phyloP scores from a whole-genome alignment of 192 early-diverging fungal genomes.

The Ambispora gerdemannii region DNA sequence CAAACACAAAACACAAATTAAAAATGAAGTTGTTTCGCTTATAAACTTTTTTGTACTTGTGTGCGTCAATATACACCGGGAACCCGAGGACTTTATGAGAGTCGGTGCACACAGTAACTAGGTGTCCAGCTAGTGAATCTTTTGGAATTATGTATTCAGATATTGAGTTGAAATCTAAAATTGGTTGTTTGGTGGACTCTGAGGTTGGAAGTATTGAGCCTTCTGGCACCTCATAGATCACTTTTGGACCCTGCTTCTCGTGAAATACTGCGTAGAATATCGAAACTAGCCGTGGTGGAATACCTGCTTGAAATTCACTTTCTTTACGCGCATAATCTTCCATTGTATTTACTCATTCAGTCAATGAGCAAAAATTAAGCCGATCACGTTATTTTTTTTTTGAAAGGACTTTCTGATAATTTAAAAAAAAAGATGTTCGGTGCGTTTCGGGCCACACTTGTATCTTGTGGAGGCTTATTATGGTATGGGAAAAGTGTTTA shows the following conservation, averaged over 20 bases:
- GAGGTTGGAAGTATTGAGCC: constrained; percentile 50
- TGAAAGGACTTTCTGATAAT: not conserved
- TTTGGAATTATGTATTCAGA: constrained; percentile 86
- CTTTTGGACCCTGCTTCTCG: constrained; percentile 67
- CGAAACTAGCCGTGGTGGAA: constrained; percentile 60
- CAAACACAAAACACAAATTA: constrained; percentile 95
- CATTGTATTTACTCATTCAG: no score
- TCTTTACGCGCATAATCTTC: constrained; percentile 24
- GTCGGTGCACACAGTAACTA: constrained; percentile 70
- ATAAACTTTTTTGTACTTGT: constrained; percentile 54
- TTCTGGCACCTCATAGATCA: constrained; percentile 74
- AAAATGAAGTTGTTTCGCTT: constrained; percentile 82
- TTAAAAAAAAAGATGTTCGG: constrained; percentile 14
- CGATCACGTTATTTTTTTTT: no score
- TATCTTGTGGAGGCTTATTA: constrained; percentile 27
- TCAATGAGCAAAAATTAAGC: no score
- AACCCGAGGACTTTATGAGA: constrained; percentile 71
- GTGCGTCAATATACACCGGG: constrained; percentile 70
- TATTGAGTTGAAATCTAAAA: constrained; percentile 75
- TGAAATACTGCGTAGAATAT: constrained; percentile 85
- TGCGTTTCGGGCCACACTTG: constrained; percentile 4
- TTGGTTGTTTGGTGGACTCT: constrained; percentile 38
- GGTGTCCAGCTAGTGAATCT: constrained; percentile 64
- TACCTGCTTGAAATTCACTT: constrained; percentile 23
- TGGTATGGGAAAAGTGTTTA: not conserved